Conservation (phyloP, 306 rosid genomes). For the Sicyos baderoa region DNA sequence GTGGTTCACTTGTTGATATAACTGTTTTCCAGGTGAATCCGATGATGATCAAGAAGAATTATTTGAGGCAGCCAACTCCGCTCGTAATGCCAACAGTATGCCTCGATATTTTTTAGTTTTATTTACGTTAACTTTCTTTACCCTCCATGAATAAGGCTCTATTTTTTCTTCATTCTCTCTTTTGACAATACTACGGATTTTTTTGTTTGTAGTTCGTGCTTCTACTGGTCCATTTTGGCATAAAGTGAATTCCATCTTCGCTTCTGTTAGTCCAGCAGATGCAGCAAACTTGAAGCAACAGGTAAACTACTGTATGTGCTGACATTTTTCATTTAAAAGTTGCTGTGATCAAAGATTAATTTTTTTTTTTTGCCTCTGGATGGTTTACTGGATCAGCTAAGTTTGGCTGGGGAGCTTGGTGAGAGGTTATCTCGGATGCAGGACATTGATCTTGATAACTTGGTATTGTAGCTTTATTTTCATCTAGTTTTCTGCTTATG, state of each 20-base stretch:
- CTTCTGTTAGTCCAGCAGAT: slow-evolving; percentile 53
- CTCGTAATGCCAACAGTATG: slow-evolving; percentile 68
- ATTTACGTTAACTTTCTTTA: not conserved
- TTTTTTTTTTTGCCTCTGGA: not conserved
- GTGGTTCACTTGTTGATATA: slow-evolving; percentile 19
- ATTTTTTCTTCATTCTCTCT: not conserved
- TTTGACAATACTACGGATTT: slow-evolving; percentile 25
- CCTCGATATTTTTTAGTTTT: slow-evolving; percentile 22
- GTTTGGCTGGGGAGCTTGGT: slow-evolving; percentile 53
- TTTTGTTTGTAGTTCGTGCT: slow-evolving; percentile 46
- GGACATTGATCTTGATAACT: slow-evolving; percentile 42
- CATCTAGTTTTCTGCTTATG: slow-evolving; percentile 7
- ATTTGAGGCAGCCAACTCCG: slow-evolving; percentile 56
- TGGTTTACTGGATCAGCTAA: slow-evolving; percentile 44
- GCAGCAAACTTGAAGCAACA: slow-evolving; percentile 63
- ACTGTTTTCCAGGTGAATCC: slow-evolving; percentile 60
- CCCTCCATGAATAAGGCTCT: not conserved
- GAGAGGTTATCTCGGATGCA: slow-evolving; percentile 48
- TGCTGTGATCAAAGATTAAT: slow-evolving; percentile 24
- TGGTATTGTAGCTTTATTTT: slow-evolving; percentile 34
- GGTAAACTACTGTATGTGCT: slow-evolving; percentile 37
- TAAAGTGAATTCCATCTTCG: slow-evolving; percentile 63
- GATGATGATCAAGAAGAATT: slow-evolving; percentile 77
- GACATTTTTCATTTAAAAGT: slow-evolving; percentile 12
- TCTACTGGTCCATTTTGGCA: slow-evolving; percentile 73